Percentiles rank a stretch among this genome's conserved stretches.
Conservation (phyloP, 495 filamentous ascomycete genomes). For the Massariosphaeria phaeospora region DNA sequence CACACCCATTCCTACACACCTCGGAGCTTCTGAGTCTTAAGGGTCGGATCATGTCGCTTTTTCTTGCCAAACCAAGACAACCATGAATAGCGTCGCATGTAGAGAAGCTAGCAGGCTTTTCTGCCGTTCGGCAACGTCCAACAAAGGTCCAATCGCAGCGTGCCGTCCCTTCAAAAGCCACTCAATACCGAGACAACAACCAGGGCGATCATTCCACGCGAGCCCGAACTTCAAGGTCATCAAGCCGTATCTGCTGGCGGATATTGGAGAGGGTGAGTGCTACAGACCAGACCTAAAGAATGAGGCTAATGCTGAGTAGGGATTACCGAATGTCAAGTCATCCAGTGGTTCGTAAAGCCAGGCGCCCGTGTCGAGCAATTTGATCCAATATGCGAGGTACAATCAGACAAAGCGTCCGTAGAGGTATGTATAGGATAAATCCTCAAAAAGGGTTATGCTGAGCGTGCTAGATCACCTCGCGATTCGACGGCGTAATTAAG, state of each 20-base stretch:
- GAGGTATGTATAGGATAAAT: conserved; percentile 50
- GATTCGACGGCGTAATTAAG: conserved; percentile 92
- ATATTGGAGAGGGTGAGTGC: conserved; percentile 86
- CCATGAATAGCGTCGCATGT: conserved; percentile 19
- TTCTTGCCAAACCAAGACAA: background rate
- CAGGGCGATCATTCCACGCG: conserved; percentile 53
- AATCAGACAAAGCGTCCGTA: conserved; percentile 97
- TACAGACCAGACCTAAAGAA: background rate
- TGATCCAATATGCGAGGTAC: conserved; percentile 94
- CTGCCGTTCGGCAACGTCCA: conserved; percentile 9
- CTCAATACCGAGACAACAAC: conserved; percentile 10
- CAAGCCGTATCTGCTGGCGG: conserved; percentile 85
- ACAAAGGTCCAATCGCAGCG: conserved; percentile 7
- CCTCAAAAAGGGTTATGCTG: background rate
- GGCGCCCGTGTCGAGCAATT: conserved; percentile 96
- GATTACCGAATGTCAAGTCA: conserved; percentile 96
- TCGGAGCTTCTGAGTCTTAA: conserved; percentile 12
- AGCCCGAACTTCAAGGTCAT: conserved; percentile 55
- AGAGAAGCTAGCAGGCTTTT: conserved; percentile 21
- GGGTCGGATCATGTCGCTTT: background rate
- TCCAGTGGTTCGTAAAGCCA: conserved; percentile 98
- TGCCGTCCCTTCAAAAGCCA: conserved; percentile 12
- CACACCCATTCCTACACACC: background rate
- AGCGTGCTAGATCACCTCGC: conserved; percentile 69
- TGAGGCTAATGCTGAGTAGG: conserved; percentile 47